Evolutionary conservation across 2,329 filamentous ascomycete species (phyloP).

Genomic region (Aspergillus pseudotamarii): DNA sequence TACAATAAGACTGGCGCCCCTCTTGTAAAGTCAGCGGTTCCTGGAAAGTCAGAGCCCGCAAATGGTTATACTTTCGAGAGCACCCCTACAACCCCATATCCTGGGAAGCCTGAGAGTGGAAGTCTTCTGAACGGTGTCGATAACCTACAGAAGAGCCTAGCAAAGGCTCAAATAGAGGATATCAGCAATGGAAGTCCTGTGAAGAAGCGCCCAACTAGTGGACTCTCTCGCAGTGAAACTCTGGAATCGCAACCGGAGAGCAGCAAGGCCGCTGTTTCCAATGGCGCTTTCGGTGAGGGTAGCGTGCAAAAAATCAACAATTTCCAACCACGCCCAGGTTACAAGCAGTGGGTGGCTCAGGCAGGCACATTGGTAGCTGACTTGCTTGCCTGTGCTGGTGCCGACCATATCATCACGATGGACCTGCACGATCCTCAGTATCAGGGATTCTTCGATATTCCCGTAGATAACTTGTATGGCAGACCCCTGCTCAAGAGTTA

Average conservation of each 20-base stretch:
- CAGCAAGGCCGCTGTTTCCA: conserved; percentile 33
- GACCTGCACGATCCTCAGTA: conserved; percentile 96
- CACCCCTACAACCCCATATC: conserved; percentile 81
- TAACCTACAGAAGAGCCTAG: conserved; percentile 71
- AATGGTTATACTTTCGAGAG: conserved; percentile 84
- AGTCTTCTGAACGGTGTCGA: conserved; percentile 70
- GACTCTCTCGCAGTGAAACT: conserved; percentile 41
- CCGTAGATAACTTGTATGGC: conserved; percentile 94
- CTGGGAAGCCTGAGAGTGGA: conserved; percentile 67
- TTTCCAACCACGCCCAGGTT: conserved; percentile 84
- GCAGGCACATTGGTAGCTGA: conserved; percentile 94
- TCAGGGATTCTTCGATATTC: conserved; percentile 98
- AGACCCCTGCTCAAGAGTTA: conserved; percentile 61
- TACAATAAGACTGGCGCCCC: conserved; percentile 96
- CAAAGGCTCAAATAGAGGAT: conserved; percentile 66
- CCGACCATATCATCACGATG: conserved; percentile 97
- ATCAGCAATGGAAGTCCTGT: conserved; percentile 44
- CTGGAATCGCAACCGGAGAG: conserved; percentile 39
- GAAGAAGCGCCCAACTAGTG: conserved; percentile 48
- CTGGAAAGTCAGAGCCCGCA: conserved; percentile 35
- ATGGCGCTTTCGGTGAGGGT: conserved; percentile 66
- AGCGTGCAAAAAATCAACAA: conserved; percentile 53
- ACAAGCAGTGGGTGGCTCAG: conserved; percentile 98
- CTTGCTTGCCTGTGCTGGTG: conserved; percentile 89
- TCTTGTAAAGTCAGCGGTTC: conserved; percentile 67